Percentiles rank a stretch among this genome's conserved stretches.
phyloP scores from a whole-genome alignment of 306 rosid species.

The Fragaria vesca region DNA sequence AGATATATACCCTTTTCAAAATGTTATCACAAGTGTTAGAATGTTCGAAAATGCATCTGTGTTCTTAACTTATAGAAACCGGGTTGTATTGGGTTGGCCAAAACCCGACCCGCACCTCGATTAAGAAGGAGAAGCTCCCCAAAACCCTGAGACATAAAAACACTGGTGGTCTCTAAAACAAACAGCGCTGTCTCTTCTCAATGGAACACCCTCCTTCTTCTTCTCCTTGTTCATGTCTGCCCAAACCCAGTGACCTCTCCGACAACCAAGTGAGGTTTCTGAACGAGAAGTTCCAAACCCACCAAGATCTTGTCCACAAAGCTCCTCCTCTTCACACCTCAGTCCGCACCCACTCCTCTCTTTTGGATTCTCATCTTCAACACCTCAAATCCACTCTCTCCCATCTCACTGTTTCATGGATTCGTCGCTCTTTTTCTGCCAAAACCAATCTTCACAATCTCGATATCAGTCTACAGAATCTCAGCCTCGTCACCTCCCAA shows the following conservation, averaged over 20 bases:
- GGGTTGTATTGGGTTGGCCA: no score
- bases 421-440: constrained; percentile 47
- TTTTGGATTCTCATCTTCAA: constrained; percentile 37
- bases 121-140: no score
- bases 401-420: constrained; percentile 54
- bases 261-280: constrained; percentile 47
- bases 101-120: no score
- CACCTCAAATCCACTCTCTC: constrained; percentile 24
- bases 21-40: no score
- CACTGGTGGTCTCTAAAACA: background rate
- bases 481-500: constrained; percentile 52
- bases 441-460: constrained; percentile 39
- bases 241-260: constrained; percentile 41
- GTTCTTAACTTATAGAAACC: no score
- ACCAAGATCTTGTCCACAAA: constrained; percentile 32
- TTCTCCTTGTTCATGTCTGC: constrained; percentile 16
- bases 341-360: constrained; percentile 37
- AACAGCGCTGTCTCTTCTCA: background rate
- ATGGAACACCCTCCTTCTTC: constrained; percentile 14
- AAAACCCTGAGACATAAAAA: background rate
- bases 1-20: no score
- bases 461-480: constrained; percentile 39
- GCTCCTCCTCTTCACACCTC: constrained; percentile 36
- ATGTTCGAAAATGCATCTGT: no score
- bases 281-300: constrained; percentile 43